Percentiles rank a stretch among this genome's conserved stretches.
Evolutionary conservation across 768 basidiomycete species (phyloP).

Genomic region (Thelephora aurantiotincta): DNA sequence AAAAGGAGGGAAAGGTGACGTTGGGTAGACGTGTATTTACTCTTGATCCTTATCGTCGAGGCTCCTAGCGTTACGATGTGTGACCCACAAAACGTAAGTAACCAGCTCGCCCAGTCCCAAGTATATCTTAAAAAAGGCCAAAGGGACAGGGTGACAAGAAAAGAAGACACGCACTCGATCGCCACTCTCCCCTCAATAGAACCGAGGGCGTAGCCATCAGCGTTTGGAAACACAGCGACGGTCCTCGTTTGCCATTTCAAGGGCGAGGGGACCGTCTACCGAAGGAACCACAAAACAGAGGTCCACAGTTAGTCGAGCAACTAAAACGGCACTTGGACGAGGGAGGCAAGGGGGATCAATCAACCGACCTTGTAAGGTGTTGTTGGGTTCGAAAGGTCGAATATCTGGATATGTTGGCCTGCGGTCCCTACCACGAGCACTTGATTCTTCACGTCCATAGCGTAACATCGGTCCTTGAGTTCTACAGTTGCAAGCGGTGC

Average conservation of each 20-base stretch:
- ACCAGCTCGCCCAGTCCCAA: constrained; percentile 83
- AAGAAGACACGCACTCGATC: constrained; percentile 66
- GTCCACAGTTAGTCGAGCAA: neutral
- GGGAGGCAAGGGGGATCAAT: neutral
- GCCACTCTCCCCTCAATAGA: constrained; percentile 88
- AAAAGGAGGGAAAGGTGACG: constrained; percentile 21
- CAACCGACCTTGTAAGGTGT: constrained; percentile 53
- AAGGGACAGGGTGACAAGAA: neutral
- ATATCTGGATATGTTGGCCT: constrained; percentile 83
- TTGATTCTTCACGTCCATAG: constrained; percentile 68
- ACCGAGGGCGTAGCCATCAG: constrained; percentile 71
- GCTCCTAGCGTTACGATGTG: neutral
- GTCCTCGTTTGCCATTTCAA: constrained; percentile 90
- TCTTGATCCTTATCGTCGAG: constrained; percentile 24
- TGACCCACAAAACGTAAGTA: constrained; percentile 11
- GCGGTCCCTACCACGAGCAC: constrained; percentile 89
- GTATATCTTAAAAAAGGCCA: constrained; percentile 21
- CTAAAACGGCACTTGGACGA: neutral
- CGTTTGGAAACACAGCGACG: constrained; percentile 67
- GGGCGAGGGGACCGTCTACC: constrained; percentile 67
- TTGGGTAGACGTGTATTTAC: constrained; percentile 41
- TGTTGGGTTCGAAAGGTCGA: constrained; percentile 73
- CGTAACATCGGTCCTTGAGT: constrained; percentile 82
- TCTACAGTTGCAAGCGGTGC: constrained; percentile 64
- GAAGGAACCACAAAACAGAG: neutral